phyloP scores from a whole-genome alignment of 306 rosid genomes.

The Pueraria montana region DNA sequence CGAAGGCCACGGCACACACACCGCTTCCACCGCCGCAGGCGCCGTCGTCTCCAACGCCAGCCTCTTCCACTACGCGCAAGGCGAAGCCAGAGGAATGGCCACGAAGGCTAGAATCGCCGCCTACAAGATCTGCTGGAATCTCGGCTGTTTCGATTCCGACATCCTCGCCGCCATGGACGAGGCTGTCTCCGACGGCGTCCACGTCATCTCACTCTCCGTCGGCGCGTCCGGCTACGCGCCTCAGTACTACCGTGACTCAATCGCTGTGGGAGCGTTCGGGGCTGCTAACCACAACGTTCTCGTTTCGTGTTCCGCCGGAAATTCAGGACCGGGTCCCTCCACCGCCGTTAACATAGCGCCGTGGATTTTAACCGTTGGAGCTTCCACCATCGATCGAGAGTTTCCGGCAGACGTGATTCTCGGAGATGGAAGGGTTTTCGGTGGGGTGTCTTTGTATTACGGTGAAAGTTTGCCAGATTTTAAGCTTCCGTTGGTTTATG shows the following conservation, averaged over 20 bases:
- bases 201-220: slow-evolving; percentile 87
- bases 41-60: slow-evolving; percentile 70
- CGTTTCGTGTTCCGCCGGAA: slow-evolving; percentile 89
- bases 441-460: slow-evolving; percentile 77
- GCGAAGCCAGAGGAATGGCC: slow-evolving; percentile 94
- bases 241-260: slow-evolving; percentile 69
- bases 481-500: slow-evolving; percentile 75
- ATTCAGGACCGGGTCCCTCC: slow-evolving; percentile 75
- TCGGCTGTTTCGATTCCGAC: slow-evolving; percentile 85
- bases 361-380: slow-evolving; percentile 92
- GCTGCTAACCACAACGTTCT: slow-evolving; percentile 73
- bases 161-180: slow-evolving; percentile 97
- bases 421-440: slow-evolving; percentile 66
- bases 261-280: slow-evolving; percentile 83
- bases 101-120: slow-evolving; percentile 83
- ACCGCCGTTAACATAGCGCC: slow-evolving; percentile 90
- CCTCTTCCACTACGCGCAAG: slow-evolving; percentile 68
- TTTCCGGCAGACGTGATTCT: slow-evolving; percentile 81
- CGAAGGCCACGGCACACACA: slow-evolving; percentile 88
- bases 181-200: slow-evolving; percentile 82
- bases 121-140: slow-evolving; percentile 85
- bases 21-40: slow-evolving; percentile 86
- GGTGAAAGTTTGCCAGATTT: slow-evolving; percentile 62
- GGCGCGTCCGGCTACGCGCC: slow-evolving; percentile 72
- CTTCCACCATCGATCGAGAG: slow-evolving; percentile 84